Conservation (phyloP, 2,329 filamentous ascomycete genomes). For the Paraphaeosphaeria sporulosa region DNA sequence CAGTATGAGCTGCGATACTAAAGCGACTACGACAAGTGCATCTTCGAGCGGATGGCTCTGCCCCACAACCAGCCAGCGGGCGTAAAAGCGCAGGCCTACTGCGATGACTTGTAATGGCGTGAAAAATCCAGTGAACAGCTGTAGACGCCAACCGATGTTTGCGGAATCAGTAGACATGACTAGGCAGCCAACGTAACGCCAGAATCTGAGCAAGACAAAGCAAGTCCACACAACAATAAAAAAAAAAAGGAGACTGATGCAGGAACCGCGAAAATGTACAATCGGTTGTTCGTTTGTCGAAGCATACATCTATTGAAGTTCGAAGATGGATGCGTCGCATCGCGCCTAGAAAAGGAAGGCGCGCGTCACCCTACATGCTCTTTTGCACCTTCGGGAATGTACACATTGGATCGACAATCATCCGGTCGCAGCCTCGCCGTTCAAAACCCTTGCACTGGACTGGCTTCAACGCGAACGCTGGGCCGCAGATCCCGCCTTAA, state of each 20-base stretch:
- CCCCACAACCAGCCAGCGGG: conserved; percentile 1
- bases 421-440: not conserved
- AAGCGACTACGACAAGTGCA: conserved; percentile 1
- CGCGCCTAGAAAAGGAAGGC: not conserved
- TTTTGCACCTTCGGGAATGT: not conserved
- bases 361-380: not conserved
- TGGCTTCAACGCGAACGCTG: not conserved
- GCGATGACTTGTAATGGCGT: not conserved
- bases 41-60: conserved; percentile 6
- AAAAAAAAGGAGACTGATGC: not conserved
- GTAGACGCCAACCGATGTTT: conserved; percentile 6
- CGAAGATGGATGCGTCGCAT: not conserved
- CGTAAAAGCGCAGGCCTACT: conserved; percentile 1
- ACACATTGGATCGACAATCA: not conserved
- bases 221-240: too few species aligned
- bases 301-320: not conserved
- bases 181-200: not conserved
- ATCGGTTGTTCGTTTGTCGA: not conserved
- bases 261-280: not conserved
- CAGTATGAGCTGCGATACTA: not conserved
- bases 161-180: not conserved
- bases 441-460: not conserved
- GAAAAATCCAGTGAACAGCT: not conserved
- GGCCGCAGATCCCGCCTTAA: not conserved
- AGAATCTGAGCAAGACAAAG: not conserved